Evolutionary conservation across 768 basidiomycete species (phyloP).

Genomic region (Lentinula guzmanii): DNA sequence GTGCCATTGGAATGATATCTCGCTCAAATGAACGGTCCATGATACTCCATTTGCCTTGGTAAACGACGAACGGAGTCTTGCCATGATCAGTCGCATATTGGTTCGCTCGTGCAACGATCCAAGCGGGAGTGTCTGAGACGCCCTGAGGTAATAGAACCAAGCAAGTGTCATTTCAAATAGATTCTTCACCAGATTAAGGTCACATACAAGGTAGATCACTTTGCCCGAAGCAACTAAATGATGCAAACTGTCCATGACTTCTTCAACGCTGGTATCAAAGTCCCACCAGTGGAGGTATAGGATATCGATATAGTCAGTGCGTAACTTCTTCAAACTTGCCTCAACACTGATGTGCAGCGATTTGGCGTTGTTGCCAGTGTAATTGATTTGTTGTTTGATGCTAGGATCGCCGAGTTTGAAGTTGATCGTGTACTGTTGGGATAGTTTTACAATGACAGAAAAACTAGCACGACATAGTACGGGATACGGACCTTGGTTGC

Average conservation of each 20-base stretch:
- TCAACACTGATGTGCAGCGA: conserved; percentile 25
- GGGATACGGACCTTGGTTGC: conserved; percentile 20
- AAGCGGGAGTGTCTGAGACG: conserved; percentile 29
- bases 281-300: conserved; percentile 21
- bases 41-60: conserved; percentile 34
- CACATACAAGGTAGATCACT: conserved; percentile 26
- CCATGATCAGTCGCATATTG: conserved; percentile 36
- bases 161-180: neutral
- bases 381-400: conserved; percentile 18
- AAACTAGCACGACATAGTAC: neutral
- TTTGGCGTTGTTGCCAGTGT: conserved; percentile 30
- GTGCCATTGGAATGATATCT: conserved; percentile 36
- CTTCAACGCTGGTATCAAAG: conserved; percentile 6
- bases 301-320: conserved; percentile 23
- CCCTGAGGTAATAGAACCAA: conserved; percentile 23
- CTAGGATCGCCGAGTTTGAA: conserved; percentile 1
- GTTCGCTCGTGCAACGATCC: conserved; percentile 33
- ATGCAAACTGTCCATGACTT: conserved; percentile 31
- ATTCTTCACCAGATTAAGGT: neutral
- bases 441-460: neutral
- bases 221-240: conserved; percentile 39
- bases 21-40: conserved; percentile 37
- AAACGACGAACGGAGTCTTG: conserved; percentile 39
- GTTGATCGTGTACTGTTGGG: conserved; percentile 4
- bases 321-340: conserved; percentile 22